These are phyloP conservation scores for Venturia aucupariae DNA, from an alignment of 2,329 filamentous ascomycete species.

Conservation along the genomic window DNA sequence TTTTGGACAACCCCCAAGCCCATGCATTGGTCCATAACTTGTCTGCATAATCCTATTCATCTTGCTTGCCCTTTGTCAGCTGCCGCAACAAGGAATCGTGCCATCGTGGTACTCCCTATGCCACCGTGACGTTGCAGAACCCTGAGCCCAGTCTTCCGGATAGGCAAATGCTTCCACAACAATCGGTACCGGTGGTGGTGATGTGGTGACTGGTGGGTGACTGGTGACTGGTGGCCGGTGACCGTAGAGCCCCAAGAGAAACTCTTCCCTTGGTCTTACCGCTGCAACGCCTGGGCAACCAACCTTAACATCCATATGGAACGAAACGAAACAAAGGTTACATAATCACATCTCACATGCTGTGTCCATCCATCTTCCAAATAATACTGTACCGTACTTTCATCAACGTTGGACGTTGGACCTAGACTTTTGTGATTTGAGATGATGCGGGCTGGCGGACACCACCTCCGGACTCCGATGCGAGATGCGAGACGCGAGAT, in stretches of 20 bases:
- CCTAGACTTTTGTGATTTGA: neutral
- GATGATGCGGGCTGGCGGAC: neutral
- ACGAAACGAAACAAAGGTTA: neutral
- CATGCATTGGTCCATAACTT: slow-evolving; percentile 1
- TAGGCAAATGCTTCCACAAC: neutral
- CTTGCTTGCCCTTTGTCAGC: neutral
- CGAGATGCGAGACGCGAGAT: neutral
- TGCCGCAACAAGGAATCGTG: neutral
- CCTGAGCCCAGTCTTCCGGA: neutral
- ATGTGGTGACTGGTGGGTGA: too few species aligned
- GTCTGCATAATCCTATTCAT: neutral
- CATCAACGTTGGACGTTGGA: neutral
- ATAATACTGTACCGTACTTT: neutral
- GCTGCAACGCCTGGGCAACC: neutral
- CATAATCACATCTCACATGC: neutral
- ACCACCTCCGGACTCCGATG: neutral
- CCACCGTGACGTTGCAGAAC: neutral
- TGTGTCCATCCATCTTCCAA: neutral
- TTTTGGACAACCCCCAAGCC: neutral
- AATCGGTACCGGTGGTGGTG: neutral
- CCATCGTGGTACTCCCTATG: neutral
- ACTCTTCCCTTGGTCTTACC: neutral
- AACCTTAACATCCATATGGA: too few species aligned
- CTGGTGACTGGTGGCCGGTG: too few species aligned
- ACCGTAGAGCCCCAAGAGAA: neutral